Evolutionary conservation across 2,329 filamentous ascomycete genomes (phyloP).

Genomic region (Ramichloridium luteum): DNA sequence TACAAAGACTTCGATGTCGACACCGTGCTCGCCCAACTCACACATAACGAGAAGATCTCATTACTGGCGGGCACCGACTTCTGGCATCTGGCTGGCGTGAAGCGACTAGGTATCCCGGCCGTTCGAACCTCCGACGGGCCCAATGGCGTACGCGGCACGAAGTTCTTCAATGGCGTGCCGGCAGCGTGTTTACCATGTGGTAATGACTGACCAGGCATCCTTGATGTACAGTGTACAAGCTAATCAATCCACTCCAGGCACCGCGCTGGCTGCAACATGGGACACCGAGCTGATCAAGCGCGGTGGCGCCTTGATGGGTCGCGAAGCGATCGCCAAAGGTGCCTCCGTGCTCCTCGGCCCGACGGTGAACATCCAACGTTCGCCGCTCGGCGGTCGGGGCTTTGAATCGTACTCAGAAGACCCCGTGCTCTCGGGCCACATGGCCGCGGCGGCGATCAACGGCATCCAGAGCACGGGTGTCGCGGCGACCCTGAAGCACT

Average conservation of each 20-base stretch:
- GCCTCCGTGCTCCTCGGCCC: conserved; percentile 63
- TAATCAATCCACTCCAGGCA: conserved; percentile 20
- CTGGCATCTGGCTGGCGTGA: conserved; percentile 54
- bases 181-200: conserved; percentile 71
- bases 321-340: conserved; percentile 60
- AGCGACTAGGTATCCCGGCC: conserved; percentile 49
- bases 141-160: conserved; percentile 55
- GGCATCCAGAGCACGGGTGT: conserved; percentile 62
- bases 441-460: conserved; percentile 48
- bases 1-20: conserved; percentile 21
- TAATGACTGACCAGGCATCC: no score
- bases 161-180: conserved; percentile 51
- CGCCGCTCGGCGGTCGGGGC: conserved; percentile 70
- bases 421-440: conserved; percentile 61
- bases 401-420: conserved; percentile 84
- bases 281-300: conserved; percentile 57
- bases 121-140: conserved; percentile 57
- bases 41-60: conserved; percentile 21
- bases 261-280: conserved; percentile 70
- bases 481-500: conserved; percentile 69
- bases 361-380: conserved; percentile 70
- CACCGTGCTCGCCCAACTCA: conserved; percentile 20
- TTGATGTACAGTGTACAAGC: no score
- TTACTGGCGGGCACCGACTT: conserved; percentile 41
- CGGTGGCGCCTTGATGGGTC: conserved; percentile 57